Evolutionary conservation across 441 rosid genomes (phyloP), one percentile per base, ranked within the genome.

Genomic region (Adansonia grandidieri): DNA sequence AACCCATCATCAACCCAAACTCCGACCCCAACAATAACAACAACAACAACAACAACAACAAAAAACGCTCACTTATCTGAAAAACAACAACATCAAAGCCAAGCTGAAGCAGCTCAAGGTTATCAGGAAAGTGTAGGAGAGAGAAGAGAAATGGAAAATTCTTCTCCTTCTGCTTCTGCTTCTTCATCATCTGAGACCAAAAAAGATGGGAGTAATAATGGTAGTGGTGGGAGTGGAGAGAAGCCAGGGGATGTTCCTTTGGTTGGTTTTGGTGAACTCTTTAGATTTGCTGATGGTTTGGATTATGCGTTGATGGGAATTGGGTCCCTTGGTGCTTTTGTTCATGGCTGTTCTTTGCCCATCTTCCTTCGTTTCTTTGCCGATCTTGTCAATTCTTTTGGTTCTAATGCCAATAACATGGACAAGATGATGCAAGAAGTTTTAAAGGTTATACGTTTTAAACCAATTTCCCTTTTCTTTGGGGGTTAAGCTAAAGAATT

Each of bases 351-450:
- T 80, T 90, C 99, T 73, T 76, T 97, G 79, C 99, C 99, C 77
- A 84, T 97, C 51, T 97, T 97, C 82, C 91, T 97, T 37, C 88
- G 99, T 22, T 97, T 97, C 88, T 97, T 97, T 79, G 99, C 99
- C 71, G 97, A 97, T 93, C 99, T 97, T 53, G 99, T 97, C 65
- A 97, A 97, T 87, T 97, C 99, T 54, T 97, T 97, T 76, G 99
- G 99, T 70, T 89, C 99, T 82, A 89, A 97, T 79, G 92, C 98
- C 70, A 91, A 94, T 80, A 82, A 97, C 89, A 81, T 89, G 78
- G 97, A 97, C 63, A 97, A 91, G 88, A 97, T 97, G 99, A 93
- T 87, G 92, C 92, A 94, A 81, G 98, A 97, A 84, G 99, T 97
- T 84, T 82, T 97, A 70, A 97, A 97, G 98, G 99, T 94, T 80